Evolutionary conservation across 352 stramenopile species (phyloP).

Genomic region (Pythium folliculosum): DNA sequence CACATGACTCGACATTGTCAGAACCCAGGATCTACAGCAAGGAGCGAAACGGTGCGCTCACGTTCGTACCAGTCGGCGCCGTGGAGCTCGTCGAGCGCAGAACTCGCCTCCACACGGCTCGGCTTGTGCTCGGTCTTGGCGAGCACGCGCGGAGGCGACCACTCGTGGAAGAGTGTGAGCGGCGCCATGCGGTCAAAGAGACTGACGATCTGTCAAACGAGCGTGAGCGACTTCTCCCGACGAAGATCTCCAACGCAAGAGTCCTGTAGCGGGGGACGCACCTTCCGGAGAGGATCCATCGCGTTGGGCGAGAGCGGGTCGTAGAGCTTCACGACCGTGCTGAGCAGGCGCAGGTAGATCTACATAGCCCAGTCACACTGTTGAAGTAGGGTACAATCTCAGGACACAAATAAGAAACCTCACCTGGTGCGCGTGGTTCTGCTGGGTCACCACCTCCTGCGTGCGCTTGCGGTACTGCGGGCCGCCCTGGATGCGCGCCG

Average conservation of each 20-base stretch:
- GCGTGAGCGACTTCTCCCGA: neutral
- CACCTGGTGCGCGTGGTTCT: conserved; percentile 84
- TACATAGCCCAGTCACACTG: conserved; percentile 23
- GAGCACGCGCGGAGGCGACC: conserved; percentile 65
- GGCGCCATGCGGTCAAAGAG: conserved; percentile 67
- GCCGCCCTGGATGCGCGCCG: conserved; percentile 49
- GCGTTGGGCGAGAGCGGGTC: conserved; percentile 49
- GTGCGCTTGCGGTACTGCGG: conserved; percentile 66
- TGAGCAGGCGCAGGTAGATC: conserved; percentile 73
- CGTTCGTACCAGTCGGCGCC: conserved; percentile 39
- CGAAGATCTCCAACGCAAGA: no score
- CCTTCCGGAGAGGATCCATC: conserved; percentile 63
- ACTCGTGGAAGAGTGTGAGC: conserved; percentile 75
- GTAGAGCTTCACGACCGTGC: conserved; percentile 57
- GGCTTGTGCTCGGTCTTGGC: conserved; percentile 44
- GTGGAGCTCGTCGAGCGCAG: conserved; percentile 61
- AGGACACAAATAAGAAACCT: no score
- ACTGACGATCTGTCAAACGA: conserved; percentile 46
- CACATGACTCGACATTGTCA: neutral
- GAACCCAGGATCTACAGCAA: no score
- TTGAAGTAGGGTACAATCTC: no score
- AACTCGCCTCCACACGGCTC: conserved; percentile 58
- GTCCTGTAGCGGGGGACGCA: conserved; percentile 21
- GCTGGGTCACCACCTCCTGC: conserved; percentile 51
- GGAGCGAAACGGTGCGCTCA: no score